phyloP scores from a whole-genome alignment of 495 filamentous ascomycete species.

The Pyronema omphalodes region DNA sequence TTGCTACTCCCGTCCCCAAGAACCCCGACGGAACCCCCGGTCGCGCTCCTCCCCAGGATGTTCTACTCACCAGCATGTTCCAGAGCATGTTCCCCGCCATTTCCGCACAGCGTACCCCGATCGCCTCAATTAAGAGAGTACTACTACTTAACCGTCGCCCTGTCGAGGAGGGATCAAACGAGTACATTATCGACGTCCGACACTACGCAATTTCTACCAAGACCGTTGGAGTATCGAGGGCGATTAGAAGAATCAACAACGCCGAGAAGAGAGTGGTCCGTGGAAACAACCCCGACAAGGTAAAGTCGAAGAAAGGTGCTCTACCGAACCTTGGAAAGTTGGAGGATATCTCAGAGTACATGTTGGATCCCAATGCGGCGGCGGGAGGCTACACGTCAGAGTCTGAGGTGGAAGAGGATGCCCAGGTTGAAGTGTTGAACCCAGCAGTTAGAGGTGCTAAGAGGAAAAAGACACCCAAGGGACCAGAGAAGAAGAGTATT shows the following conservation, averaged over 20 bases:
- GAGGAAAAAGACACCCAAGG: constrained; percentile 12
- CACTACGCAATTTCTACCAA: constrained; percentile 93
- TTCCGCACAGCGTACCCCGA: constrained; percentile 72
- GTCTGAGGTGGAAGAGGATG: constrained; percentile 82
- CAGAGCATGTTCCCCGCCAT: constrained; percentile 94
- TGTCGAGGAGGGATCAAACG: constrained; percentile 32
- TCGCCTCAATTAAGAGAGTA: constrained; percentile 73
- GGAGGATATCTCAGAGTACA: constrained; percentile 86
- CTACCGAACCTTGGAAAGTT: constrained; percentile 80
- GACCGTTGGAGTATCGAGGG: constrained; percentile 61
- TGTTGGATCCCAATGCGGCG: constrained; percentile 62
- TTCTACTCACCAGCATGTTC: constrained; percentile 83
- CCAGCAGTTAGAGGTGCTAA: constrained; percentile 24
- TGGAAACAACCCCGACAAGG: not conserved
- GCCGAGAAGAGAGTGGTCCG: constrained; percentile 45
- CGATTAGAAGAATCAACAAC: constrained; percentile 67
- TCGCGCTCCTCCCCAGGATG: constrained; percentile 73
- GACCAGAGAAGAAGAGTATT: constrained; percentile 60
- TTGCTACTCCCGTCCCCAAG: constrained; percentile 43
- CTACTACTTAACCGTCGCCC: constrained; percentile 72
- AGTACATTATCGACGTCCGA: constrained; percentile 74
- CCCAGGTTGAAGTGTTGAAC: constrained; percentile 70
- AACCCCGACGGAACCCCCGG: constrained; percentile 42
- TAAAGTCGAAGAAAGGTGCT: constrained; percentile 33
- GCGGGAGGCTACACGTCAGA: constrained; percentile 75